Base-by-base conservation (phyloP, 2,329 filamentous ascomycete species). In the Domatiomyces globalis region DNA sequence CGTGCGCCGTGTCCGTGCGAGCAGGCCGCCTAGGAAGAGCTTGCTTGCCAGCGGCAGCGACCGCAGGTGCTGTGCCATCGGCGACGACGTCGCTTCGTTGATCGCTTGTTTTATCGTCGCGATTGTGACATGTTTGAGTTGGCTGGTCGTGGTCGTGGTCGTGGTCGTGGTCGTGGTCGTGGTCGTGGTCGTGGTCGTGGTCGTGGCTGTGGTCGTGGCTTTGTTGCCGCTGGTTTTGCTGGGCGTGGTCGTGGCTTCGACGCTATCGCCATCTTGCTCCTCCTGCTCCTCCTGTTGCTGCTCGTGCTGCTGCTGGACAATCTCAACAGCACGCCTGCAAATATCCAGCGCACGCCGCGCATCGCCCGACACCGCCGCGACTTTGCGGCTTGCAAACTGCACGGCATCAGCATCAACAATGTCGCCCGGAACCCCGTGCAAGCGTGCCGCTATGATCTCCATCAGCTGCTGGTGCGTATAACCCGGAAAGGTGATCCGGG, bases 381-480 rank as follows among this genome's bases (percentile, higher is more conserved):
- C 92, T 69, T 98, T 98, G 55, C 92, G 81, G 60, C 87, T 90
- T 2, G 92, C 92, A 63, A 98, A 98, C 68, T 96, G 90, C 48
- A 98, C 79, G 12, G 92, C 94, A 63, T 98, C 92, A 1, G 87
- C 73, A 55, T 95, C 87, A 43, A 98, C 90, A 45, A 98, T 84
- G 58, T 89, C 82, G 22, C 87, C 88, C 1, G 86, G 84, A 0
- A 96, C 87, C 50, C 87, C 87, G 63, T 87, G 81, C 1, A 98
- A 77, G 27, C 92, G 84, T n/a, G 88, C 94, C 63, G 90, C 84
- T 57, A 98, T 95, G 63, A 98, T 98, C 60, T 84, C 85, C 85
- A 96, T 95, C 43, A 98, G 77, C 68, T 98, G 92, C 53, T 92
- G 88, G 66, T 98, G 89, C 52, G 88, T 95, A 68, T 98, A 98